phyloP scores from a whole-genome alignment of 2,329 filamentous ascomycete species.

The Hypomyces perniciosus region DNA sequence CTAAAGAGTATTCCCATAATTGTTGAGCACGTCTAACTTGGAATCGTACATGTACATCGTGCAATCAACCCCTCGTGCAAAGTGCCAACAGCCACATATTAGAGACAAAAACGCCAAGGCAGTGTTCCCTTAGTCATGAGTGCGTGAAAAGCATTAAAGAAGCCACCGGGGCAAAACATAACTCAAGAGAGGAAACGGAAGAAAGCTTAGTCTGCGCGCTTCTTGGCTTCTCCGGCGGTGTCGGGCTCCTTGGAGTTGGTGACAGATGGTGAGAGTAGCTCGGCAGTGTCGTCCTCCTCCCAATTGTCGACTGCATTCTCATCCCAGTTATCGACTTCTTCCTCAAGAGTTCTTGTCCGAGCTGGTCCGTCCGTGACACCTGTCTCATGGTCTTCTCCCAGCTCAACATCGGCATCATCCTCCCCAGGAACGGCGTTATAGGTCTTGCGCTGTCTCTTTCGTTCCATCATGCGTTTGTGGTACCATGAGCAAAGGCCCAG shows the following conservation, averaged over 20 bases:
- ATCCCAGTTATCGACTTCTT: slow-evolving; percentile 91
- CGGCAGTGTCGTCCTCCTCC: slow-evolving; percentile 45
- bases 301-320: slow-evolving; percentile 64
- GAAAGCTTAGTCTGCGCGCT: slow-evolving; percentile 25
- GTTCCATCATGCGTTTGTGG: slow-evolving; percentile 90
- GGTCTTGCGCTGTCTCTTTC: slow-evolving; percentile 66
- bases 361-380: slow-evolving; percentile 46
- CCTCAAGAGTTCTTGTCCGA: slow-evolving; percentile 50
- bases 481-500: slow-evolving; percentile 81
- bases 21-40: no score
- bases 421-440: slow-evolving; percentile 66
- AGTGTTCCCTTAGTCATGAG: neutral
- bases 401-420: slow-evolving; percentile 64
- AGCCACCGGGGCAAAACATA: neutral
- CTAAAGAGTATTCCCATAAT: no score
- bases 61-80: neutral
- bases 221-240: slow-evolving; percentile 26
- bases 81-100: neutral
- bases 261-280: slow-evolving; percentile 11
- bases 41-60: neutral
- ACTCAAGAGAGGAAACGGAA: neutral
- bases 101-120: neutral
- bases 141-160: neutral
- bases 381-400: slow-evolving; percentile 66
- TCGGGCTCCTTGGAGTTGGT: slow-evolving; percentile 18